Evolutionary conservation across 495 filamentous ascomycete species (phyloP).

Genomic region (Aspergillus steynii): DNA sequence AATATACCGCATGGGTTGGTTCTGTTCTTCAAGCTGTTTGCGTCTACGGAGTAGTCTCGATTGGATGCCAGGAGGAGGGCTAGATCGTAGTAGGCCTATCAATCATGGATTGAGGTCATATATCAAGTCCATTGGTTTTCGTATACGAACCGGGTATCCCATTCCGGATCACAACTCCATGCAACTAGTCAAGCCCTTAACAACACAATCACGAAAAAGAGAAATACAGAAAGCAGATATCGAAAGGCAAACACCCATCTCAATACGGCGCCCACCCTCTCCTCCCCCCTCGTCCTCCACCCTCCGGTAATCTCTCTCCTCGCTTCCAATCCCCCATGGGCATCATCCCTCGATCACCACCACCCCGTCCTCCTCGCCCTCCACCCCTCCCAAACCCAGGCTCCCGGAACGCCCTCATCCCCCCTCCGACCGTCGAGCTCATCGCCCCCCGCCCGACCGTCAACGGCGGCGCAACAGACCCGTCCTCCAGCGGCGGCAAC

Average conservation of each 20-base stretch:
- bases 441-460: constrained; percentile 33
- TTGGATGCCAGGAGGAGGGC: background rate
- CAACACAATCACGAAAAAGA: constrained; percentile 8
- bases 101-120: background rate
- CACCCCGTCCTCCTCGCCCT: constrained; percentile 33
- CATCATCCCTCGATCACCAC: constrained; percentile 28
- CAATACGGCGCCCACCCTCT: constrained; percentile 48
- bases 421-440: constrained; percentile 28
- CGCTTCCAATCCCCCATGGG: constrained; percentile 46
- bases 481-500: constrained; percentile 70
- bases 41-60: background rate
- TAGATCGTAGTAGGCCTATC: background rate
- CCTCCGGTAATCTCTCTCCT: constrained; percentile 44
- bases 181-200: background rate
- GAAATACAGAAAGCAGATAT: constrained; percentile 1
- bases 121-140: constrained; percentile 5
- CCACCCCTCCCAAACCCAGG: constrained; percentile 42
- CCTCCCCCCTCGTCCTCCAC: constrained; percentile 33
- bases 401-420: constrained; percentile 51
- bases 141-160: constrained; percentile 18
- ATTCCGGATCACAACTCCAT: constrained; percentile 17
- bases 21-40: constrained; percentile 5
- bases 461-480: constrained; percentile 63
- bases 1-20: constrained; percentile 38
- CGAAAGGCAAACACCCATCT: background rate